phyloP scores from a whole-genome alignment of 2,329 filamentous ascomycete genomes.

The Pleomassaria siparia region DNA sequence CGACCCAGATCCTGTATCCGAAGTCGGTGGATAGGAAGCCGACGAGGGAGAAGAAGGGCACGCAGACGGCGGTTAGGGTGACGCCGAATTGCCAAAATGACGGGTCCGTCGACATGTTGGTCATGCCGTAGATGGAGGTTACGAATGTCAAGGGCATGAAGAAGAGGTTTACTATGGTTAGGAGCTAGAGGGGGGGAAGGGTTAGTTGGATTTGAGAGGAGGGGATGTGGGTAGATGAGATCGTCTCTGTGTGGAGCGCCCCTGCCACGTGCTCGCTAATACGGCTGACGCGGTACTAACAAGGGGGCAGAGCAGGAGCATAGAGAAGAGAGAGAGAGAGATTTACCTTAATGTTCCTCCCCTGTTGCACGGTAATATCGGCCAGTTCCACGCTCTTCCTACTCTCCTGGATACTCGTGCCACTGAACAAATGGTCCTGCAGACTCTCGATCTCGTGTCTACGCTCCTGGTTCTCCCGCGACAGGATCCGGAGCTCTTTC shows the following conservation, averaged over 20 bases:
- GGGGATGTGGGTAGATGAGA: too few relatives aligned
- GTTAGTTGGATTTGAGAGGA: too few relatives aligned
- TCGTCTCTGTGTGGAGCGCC: too few relatives aligned
- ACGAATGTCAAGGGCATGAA: constrained; percentile 65
- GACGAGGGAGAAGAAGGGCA: constrained; percentile 51
- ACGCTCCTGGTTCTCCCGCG: constrained; percentile 56
- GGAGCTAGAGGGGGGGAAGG: constrained; percentile 13
- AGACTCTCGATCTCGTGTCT: constrained; percentile 59
- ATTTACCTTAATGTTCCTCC: constrained; percentile 59
- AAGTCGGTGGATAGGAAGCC: constrained; percentile 47
- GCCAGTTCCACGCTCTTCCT: constrained; percentile 60
- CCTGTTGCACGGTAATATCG: constrained; percentile 57
- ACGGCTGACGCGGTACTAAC: too few relatives aligned
- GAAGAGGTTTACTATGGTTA: constrained; percentile 63
- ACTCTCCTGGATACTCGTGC: constrained; percentile 64
- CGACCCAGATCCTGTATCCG: constrained; percentile 41
- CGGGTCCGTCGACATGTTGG: constrained; percentile 45
- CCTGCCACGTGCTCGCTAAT: too few relatives aligned
- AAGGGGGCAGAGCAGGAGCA: too few relatives aligned
- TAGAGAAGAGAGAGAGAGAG: too few relatives aligned
- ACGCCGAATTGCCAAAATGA: constrained; percentile 45
- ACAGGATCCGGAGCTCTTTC: constrained; percentile 50
- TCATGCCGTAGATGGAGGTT: constrained; percentile 60
- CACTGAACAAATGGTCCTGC: constrained; percentile 64
- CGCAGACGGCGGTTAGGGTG: constrained; percentile 45